Evolutionary conservation across 768 basidiomycete species (phyloP).

Genomic region (Russula dissimulans): DNA sequence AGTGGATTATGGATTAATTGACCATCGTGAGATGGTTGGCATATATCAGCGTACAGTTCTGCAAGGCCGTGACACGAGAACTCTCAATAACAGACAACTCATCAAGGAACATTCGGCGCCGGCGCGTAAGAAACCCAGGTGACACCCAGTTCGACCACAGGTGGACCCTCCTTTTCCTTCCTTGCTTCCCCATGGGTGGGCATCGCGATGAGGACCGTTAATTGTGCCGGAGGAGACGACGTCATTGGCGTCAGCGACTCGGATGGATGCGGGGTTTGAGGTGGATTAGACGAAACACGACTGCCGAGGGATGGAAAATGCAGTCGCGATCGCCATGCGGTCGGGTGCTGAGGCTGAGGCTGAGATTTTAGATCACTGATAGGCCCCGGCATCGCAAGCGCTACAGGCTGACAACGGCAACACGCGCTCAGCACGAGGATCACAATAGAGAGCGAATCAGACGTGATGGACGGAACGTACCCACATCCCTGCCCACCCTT

Average conservation of each 20-base stretch:
- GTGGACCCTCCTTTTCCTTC: background rate
- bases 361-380: background rate
- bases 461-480: background rate
- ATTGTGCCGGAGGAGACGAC: background rate
- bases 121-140: background rate
- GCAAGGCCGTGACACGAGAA: too few species aligned
- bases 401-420: slow-evolving; percentile 1
- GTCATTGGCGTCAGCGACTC: background rate
- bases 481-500: slow-evolving; percentile 4
- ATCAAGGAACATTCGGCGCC: background rate
- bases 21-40: too few species aligned
- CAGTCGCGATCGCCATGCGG: background rate
- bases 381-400: background rate
- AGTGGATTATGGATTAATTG: too few species aligned
- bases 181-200: background rate
- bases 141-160: slow-evolving; percentile 9
- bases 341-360: background rate
- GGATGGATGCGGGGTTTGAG: background rate
- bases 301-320: background rate
- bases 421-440: background rate
- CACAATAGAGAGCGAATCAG: background rate
- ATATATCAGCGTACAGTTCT: too few species aligned
- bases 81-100: background rate
- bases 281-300: background rate
- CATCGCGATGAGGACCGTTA: slow-evolving; percentile 11